Conservation (phyloP, 1,284 basidiomycete genomes). For the Vanrija humicola region DNA sequence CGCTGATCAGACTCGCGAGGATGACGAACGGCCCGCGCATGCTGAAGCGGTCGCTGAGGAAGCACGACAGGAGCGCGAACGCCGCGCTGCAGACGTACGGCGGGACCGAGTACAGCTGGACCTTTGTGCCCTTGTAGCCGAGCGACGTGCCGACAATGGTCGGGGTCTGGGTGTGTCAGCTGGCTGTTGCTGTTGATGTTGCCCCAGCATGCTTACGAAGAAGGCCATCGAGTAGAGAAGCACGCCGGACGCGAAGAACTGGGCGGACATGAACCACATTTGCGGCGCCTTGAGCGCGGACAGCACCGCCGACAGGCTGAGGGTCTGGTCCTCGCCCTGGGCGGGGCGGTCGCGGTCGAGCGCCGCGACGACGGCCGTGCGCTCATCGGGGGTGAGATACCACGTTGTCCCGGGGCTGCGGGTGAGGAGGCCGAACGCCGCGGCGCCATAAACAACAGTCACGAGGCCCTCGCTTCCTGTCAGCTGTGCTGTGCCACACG, state of each 20-base stretch:
- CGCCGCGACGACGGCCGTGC: conserved; percentile 42
- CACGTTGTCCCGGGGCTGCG: conserved; percentile 40
- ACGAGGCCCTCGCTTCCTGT: conserved; percentile 46
- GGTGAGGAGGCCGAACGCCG: conserved; percentile 54
- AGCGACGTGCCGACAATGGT: conserved; percentile 53
- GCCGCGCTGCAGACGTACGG: conserved; percentile 56
- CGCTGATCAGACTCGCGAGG: conserved; percentile 21
- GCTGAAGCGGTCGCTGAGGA: conserved; percentile 55
- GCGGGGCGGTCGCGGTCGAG: conserved; percentile 19
- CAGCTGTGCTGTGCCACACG: not conserved
- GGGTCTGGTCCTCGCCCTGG: conserved; percentile 47
- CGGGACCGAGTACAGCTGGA: conserved; percentile 54
- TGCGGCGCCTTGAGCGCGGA: conserved; percentile 31
- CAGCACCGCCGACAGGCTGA: conserved; percentile 52
- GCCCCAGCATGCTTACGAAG: conserved; percentile 20
- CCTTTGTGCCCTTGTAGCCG: conserved; percentile 47
- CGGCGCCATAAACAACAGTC: conserved; percentile 49
- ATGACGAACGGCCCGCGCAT: conserved; percentile 51
- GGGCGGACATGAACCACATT: conserved; percentile 24
- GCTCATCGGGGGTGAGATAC: conserved; percentile 52
- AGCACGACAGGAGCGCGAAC: conserved; percentile 53
- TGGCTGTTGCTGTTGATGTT: no score
- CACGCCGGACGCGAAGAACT: conserved; percentile 20
- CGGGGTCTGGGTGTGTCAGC: conserved; percentile 2
- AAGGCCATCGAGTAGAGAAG: conserved; percentile 55